Conservation (phyloP, 2,329 filamentous ascomycete genomes). For the Trichoderma citrinoviride region DNA sequence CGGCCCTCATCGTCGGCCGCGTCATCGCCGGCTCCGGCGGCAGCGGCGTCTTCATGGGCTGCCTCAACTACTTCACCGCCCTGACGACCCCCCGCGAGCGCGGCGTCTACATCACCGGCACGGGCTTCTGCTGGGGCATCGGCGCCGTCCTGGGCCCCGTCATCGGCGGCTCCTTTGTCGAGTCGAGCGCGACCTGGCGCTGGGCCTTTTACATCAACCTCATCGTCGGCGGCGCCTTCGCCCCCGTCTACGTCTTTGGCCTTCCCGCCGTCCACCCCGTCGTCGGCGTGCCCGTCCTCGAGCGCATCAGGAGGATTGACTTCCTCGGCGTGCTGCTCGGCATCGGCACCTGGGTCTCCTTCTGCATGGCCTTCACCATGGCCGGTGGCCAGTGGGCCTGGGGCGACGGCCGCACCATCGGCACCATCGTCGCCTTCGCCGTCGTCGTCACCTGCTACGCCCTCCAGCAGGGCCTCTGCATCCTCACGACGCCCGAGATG, state of each 20-base stretch:
- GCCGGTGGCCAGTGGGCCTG: conserved; percentile 48
- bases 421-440: conserved; percentile 42
- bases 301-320: conserved; percentile 40
- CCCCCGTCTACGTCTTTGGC: conserved; percentile 9
- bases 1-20: conserved; percentile 46
- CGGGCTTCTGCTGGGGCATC: conserved; percentile 22
- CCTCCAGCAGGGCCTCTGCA: neutral
- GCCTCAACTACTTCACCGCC: conserved; percentile 9
- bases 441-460: conserved; percentile 29
- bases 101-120: conserved; percentile 28
- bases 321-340: conserved; percentile 24
- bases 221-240: conserved; percentile 31
- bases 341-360: neutral
- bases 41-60: conserved; percentile 40
- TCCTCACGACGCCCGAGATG: conserved; percentile 7
- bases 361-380: conserved; percentile 48
- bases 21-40: conserved; percentile 44
- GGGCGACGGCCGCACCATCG: conserved; percentile 43
- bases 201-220: conserved; percentile 53
- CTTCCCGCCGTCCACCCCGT: conserved; percentile 6
- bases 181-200: conserved; percentile 17
- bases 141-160: conserved; percentile 40
- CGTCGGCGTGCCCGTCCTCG: conserved; percentile 1
- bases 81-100: conserved; percentile 31
- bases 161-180: conserved; percentile 42